These are phyloP conservation scores for Liquidambar formosana DNA, from an alignment of 164 flowering plant species.

Conservation along the genomic window DNA sequence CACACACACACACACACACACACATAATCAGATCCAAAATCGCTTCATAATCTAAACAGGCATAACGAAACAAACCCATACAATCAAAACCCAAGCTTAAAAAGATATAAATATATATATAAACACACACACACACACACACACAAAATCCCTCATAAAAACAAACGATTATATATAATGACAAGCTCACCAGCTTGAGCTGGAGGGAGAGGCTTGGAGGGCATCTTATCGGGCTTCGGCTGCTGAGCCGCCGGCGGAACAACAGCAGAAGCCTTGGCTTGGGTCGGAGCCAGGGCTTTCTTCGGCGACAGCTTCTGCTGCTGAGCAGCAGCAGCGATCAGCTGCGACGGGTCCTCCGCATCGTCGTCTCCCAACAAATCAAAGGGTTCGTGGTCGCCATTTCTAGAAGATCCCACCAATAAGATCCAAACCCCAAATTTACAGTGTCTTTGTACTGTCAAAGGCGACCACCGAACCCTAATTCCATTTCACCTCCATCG, in stretches of 20 bases:
- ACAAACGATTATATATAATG: neutral
- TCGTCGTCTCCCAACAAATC: slow-evolving; percentile 78
- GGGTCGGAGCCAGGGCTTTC: slow-evolving; percentile 34
- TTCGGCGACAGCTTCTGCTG: slow-evolving; percentile 35
- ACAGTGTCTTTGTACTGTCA: neutral
- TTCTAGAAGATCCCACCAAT: neutral
- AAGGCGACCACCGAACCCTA: slow-evolving; percentile 23
- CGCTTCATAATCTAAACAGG: too few species aligned
- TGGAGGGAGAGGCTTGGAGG: slow-evolving; percentile 59
- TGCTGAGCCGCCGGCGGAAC: slow-evolving; percentile 23
- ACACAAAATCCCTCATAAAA: neutral
- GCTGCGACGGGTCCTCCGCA: slow-evolving; percentile 64
- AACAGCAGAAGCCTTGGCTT: slow-evolving; percentile 20
- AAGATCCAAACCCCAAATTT: neutral
- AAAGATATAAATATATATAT: too few species aligned
- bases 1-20: too few species aligned
- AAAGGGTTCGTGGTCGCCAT: slow-evolving; percentile 75
- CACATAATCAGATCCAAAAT: too few species aligned
- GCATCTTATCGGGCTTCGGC: slow-evolving; percentile 37
- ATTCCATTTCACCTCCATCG: slow-evolving; percentile 1
- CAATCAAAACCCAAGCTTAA: too few species aligned
- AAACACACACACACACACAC: neutral
- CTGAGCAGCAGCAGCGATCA: slow-evolving; percentile 42
- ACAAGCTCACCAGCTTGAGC: slow-evolving; percentile 50
- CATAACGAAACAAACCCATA: neutral